Base-by-base conservation (phyloP, 352 stramenopile species). In the Lagenidium giganteum region DNA sequence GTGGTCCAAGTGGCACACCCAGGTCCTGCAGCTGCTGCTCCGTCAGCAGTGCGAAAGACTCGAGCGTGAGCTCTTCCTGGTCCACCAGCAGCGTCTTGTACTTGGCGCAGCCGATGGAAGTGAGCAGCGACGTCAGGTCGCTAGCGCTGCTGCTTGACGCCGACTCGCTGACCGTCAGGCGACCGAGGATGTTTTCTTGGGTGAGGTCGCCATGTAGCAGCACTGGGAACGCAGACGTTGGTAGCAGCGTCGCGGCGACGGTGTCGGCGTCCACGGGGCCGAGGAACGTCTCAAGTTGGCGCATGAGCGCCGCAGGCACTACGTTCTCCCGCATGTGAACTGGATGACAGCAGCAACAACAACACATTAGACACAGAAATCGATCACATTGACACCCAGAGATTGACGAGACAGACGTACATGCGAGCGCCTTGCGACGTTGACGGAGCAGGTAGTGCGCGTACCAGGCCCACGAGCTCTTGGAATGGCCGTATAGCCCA, bases 181-280 rank as follows among this genome's bases (percentile, higher is more conserved):
- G 56, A 8, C 82, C 82, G 11, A 94, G 54, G 26, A 94, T 75
- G 40, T 94, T 94, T 41, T 94, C 82, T 23, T 88, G 70, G n/a
- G 82, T 94, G 21, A 94, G 47, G 36, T 94, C 82, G 26, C 80
- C 77, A 39, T 94, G 82, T 17, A 94, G 58, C 14, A 93, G 57
- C 42, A 87, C 73, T 26, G 79, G 75, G 1, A 59, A 45, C 1
- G 17, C 48, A 1, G 35, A 60, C 3, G 50, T 46, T 7, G 79
- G 79, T 20, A 89, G 60, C 32, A 88, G 27, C 21, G 62, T 21
- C 7, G 38, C 46, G 1, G 58, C 44, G 14, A 87, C 64, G 11
- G 42, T 53, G 9, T 64, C 52, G 2, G 18, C 17, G n/a, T 42
- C 57, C 13, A 48, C 57, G 22, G 28, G 14, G 7, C 73, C 73